These are phyloP conservation scores for Citropsis articulata DNA, from an alignment of 345 rosid genomes.

Conservation along the genomic window DNA sequence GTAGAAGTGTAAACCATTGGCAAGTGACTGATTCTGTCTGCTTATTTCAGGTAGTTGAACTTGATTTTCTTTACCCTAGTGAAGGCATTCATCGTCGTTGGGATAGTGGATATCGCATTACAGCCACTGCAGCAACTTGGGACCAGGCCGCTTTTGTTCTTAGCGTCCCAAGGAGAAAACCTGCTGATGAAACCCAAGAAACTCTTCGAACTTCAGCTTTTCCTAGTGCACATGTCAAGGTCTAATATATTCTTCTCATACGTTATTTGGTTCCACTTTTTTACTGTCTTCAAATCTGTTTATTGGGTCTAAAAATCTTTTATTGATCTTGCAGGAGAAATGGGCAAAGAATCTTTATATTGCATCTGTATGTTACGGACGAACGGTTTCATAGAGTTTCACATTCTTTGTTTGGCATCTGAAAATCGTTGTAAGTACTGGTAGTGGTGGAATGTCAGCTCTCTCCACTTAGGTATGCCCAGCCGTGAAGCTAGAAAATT, in stretches of 20 bases:
- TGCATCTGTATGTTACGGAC: constrained; percentile 81
- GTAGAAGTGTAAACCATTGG: not conserved
- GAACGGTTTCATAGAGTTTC: constrained; percentile 68
- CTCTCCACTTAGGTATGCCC: not conserved
- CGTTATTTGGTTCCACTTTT: not conserved
- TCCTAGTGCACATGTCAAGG: constrained; percentile 95
- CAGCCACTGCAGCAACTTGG: constrained; percentile 89
- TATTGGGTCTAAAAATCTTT: not conserved
- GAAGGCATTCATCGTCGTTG: constrained; percentile 95
- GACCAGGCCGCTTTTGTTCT: constrained; percentile 96
- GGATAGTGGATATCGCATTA: constrained; percentile 84
- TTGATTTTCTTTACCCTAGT: constrained; percentile 95
- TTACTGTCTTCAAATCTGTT: not conserved
- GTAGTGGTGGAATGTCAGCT: not conserved
- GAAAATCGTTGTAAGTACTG: constrained; percentile 5
- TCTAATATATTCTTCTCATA: constrained; percentile 16
- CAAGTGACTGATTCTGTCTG: not conserved
- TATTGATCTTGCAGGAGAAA: constrained; percentile 63
- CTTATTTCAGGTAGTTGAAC: constrained; percentile 77
- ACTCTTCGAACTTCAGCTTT: constrained; percentile 88
- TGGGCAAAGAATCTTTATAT: constrained; percentile 90
- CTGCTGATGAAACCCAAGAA: constrained; percentile 88
- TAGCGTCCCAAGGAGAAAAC: constrained; percentile 71
- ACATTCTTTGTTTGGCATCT: not conserved
- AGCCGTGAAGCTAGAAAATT: constrained; percentile 8